These are phyloP conservation scores for Leishmania lainsoni DNA, from an alignment of 208 protist species.

Conservation along the genomic window DNA sequence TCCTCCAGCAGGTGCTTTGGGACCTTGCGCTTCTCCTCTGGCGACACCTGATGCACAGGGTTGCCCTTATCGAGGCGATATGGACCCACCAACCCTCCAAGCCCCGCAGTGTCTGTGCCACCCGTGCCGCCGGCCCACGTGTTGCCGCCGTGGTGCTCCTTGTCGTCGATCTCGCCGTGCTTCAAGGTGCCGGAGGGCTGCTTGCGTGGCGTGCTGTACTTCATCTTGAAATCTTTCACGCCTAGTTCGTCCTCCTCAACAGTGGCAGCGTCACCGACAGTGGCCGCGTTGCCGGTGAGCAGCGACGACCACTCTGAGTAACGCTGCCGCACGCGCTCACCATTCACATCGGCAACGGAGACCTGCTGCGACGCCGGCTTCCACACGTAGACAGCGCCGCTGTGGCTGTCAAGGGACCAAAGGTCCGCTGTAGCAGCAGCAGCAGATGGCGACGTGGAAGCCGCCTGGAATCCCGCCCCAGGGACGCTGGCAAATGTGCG, in stretches of 20 bases:
- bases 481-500: slow-evolving; percentile 15
- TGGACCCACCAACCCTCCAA: slow-evolving; percentile 87
- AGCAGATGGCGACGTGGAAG: not conserved
- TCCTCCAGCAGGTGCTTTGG: slow-evolving; percentile 76
- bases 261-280: slow-evolving; percentile 39
- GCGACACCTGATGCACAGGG: slow-evolving; percentile 85
- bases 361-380: slow-evolving; percentile 32
- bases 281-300: slow-evolving; percentile 48
- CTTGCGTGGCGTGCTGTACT: slow-evolving; percentile 73
- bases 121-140: slow-evolving; percentile 92
- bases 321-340: slow-evolving; percentile 58
- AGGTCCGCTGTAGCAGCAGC: not conserved
- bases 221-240: slow-evolving; percentile 56
- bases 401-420: slow-evolving; percentile 21
- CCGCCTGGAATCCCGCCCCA: not conserved
- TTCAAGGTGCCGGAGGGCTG: slow-evolving; percentile 81
- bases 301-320: slow-evolving; percentile 63
- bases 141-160: slow-evolving; percentile 92
- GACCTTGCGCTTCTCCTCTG: slow-evolving; percentile 88
- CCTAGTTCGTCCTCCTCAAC: slow-evolving; percentile 26
- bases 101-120: slow-evolving; percentile 83
- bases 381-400: slow-evolving; percentile 40
- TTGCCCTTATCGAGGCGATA: slow-evolving; percentile 91
- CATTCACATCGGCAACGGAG: slow-evolving; percentile 52
- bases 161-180: slow-evolving; percentile 90